Evolutionary conservation across 1,139 yeast species (phyloP).

Genomic region (Blastobotrys serpentis): DNA sequence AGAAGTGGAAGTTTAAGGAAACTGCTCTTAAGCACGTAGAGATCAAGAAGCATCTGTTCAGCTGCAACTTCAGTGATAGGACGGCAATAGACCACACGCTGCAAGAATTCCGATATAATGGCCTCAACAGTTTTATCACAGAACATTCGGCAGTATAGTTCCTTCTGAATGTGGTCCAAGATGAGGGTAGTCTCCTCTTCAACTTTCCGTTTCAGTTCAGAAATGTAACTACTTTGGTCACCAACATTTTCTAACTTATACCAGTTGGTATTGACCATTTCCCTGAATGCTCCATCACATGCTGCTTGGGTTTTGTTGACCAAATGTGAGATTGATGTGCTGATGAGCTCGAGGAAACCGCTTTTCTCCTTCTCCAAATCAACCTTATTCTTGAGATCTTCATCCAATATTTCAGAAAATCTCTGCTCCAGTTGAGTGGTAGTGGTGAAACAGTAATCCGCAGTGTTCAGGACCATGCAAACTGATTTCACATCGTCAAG

Average conservation of each 20-base stretch:
- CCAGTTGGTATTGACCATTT: constrained; percentile 82
- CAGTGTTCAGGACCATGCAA: constrained; percentile 77
- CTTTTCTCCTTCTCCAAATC: constrained; percentile 59
- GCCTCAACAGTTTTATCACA: constrained; percentile 76
- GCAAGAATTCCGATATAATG: constrained; percentile 56
- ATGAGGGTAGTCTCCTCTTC: constrained; percentile 49
- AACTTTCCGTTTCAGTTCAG: constrained; percentile 54
- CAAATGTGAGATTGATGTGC: constrained; percentile 56
- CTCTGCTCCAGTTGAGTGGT: constrained; percentile 72
- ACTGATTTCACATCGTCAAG: constrained; percentile 65
- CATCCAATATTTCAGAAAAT: constrained; percentile 51
- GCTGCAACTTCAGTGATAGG: constrained; percentile 71
- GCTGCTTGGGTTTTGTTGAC: constrained; percentile 61
- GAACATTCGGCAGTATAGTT: constrained; percentile 66
- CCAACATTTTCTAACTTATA: constrained; percentile 54
- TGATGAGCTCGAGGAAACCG: constrained; percentile 57
- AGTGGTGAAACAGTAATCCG: constrained; percentile 83
- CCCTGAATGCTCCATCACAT: constrained; percentile 75
- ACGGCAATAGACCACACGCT: constrained; percentile 55
- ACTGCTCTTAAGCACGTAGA: constrained; percentile 58
- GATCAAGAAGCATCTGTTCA: constrained; percentile 77
- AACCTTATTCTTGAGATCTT: constrained; percentile 40
- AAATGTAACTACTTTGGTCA: constrained; percentile 69
- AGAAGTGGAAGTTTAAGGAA: constrained; percentile 52
- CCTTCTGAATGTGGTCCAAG: constrained; percentile 64